Base-by-base conservation (phyloP, 805 yeast genomes). In the Yamadazyma nakazawae region DNA sequence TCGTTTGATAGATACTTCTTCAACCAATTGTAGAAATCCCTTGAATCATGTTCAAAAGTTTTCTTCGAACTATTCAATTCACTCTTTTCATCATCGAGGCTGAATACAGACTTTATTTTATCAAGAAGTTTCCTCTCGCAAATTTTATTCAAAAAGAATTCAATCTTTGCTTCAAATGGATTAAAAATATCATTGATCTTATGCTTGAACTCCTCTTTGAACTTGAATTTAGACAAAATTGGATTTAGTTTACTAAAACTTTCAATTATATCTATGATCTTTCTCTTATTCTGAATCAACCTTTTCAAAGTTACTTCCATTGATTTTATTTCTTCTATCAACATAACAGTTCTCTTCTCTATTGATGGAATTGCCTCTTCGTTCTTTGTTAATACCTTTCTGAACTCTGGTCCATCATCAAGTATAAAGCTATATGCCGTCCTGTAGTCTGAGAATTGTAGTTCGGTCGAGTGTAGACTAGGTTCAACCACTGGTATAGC, bases 361-460 rank as follows among this genome's bases (percentile, higher is more conserved):
- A 67, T 62, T 8, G 43, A 38, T 0, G 72, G 70, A 5, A 68
- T 49, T 3, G 53, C 50, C 12, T 55, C 47, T 49, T 72, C 76
- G 47, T 67, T 66, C n/a, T 51, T 54, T 7, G 51, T 52, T 35
- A 72, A 57, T 4, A 63, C 48, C 17, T 55, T 63, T 24, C 77
- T 52, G 44, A 72, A 71, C 41, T 70, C 74, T 5, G 77, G 77
- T 0, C 77, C 77, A 51, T 72, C 77, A 39, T 70, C 72, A 14
- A 68, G 56, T 32, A 57, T 61, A 46, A 70, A 70, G 30, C 52
- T 59, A 47, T 68, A 71, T 4, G 60, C 68, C 32, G 52, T 58
- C 38, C 65, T 58, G 44, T 59, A 62, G 26, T 64, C 63, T 2
- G 51, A 34, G 3, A 53, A 39, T 32, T 40, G 43, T 19, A 50